Percentiles rank a stretch among this genome's conserved stretches.
Evolutionary conservation across 2,329 filamentous ascomycete genomes (phyloP).

Genomic region (Fusarium graminum): DNA sequence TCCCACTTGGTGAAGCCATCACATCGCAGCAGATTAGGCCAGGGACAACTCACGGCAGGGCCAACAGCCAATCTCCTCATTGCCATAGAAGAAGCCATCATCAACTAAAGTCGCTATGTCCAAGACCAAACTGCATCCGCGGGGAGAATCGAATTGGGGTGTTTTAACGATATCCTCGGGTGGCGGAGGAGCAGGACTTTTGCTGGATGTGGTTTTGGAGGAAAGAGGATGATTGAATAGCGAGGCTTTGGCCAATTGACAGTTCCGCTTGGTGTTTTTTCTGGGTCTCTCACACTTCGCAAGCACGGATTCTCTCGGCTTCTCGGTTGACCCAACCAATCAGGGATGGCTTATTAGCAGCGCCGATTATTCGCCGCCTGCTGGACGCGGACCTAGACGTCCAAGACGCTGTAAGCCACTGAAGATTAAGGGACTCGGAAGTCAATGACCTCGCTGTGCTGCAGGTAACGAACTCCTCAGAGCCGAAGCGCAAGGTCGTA

Average conservation of each 20-base stretch:
- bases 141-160: conserved; percentile 44
- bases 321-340: conserved; percentile 55
- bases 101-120: conserved; percentile 51
- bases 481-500: conserved; percentile 1
- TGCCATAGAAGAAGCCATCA: conserved; percentile 74
- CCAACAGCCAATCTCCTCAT: conserved; percentile 70
- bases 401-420: conserved; percentile 34
- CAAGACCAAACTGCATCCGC: conserved; percentile 52
- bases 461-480: conserved; percentile 9
- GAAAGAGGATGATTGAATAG: conserved; percentile 21
- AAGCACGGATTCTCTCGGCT: conserved; percentile 52
- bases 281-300: conserved; percentile 39
- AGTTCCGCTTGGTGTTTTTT: conserved; percentile 47
- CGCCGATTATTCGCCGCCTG: conserved; percentile 29
- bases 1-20: conserved; percentile 26
- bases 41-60: conserved; percentile 65
- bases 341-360: conserved; percentile 50
- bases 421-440: conserved; percentile 33
- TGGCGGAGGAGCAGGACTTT: conserved; percentile 49
- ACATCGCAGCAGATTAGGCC: conserved; percentile 35
- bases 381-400: conserved; percentile 9
- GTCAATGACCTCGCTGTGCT: conserved; percentile 21
- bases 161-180: conserved; percentile 41
- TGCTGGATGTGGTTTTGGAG: conserved; percentile 40
- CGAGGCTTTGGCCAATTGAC: conserved; percentile 43